Percentiles rank a stretch among this genome's conserved stretches.
phyloP scores from a whole-genome alignment of 83 land plant species.

The Diphasiastrum complanatum region DNA sequence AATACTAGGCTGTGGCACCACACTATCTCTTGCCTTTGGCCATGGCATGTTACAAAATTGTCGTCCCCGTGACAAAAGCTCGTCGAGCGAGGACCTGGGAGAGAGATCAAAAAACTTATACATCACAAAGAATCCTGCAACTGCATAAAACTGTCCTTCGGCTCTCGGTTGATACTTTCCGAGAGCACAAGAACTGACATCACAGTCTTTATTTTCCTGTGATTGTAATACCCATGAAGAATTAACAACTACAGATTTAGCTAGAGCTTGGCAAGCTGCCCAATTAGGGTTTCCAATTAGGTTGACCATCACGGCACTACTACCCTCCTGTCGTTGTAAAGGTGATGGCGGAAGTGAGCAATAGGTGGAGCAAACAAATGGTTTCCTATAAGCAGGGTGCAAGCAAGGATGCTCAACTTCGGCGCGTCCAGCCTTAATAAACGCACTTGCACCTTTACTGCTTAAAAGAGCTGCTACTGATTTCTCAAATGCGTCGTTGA shows the following conservation, averaged over 20 bases:
- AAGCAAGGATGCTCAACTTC: slow-evolving; percentile 82
- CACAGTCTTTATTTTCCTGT: slow-evolving; percentile 43
- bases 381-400: slow-evolving; percentile 57
- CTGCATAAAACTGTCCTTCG: slow-evolving; percentile 72
- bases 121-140: slow-evolving; percentile 90
- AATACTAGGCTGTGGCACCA: slow-evolving; percentile 76
- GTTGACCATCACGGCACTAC: slow-evolving; percentile 26
- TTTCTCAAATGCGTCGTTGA: slow-evolving; percentile 96
- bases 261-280: slow-evolving; percentile 74
- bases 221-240: slow-evolving; percentile 46
- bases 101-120: slow-evolving; percentile 82
- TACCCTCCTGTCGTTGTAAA: slow-evolving; percentile 15
- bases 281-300: slow-evolving; percentile 72
- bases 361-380: slow-evolving; percentile 52
- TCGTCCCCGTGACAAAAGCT: slow-evolving; percentile 57
- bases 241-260: slow-evolving; percentile 52
- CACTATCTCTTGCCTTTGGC: slow-evolving; percentile 66
- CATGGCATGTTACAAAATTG: slow-evolving; percentile 68
- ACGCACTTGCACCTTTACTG: slow-evolving; percentile 18
- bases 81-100: slow-evolving; percentile 52
- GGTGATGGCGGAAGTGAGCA: slow-evolving; percentile 35
- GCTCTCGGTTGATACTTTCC: slow-evolving; percentile 50
- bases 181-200: slow-evolving; percentile 67
- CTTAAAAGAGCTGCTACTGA: slow-evolving; percentile 65
- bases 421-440: slow-evolving; percentile 24